phyloP scores from a whole-genome alignment of 805 yeast genomes.

The Pichia cabralensis region DNA sequence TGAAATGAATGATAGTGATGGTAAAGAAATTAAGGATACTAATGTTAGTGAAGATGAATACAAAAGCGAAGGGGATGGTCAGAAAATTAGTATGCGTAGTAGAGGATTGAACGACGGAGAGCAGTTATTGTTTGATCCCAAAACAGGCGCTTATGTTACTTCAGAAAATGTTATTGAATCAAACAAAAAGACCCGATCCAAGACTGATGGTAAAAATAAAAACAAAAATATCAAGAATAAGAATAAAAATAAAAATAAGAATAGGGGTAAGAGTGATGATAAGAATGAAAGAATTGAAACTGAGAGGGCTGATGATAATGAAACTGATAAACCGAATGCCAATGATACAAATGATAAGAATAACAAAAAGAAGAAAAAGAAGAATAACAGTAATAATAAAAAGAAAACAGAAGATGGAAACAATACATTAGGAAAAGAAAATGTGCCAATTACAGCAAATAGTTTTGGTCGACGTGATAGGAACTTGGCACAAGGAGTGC shows the following conservation, averaged over 20 bases:
- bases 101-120: too few species aligned
- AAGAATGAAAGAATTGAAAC: not conserved
- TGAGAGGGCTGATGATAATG: not conserved
- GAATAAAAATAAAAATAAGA: constrained; percentile 24
- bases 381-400: not conserved
- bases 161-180: too few species aligned
- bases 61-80: too few species aligned
- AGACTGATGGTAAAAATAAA: not conserved
- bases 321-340: constrained; percentile 12
- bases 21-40: constrained; percentile 24
- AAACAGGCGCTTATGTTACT: too few species aligned
- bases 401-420: not conserved
- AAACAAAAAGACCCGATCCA: too few species aligned
- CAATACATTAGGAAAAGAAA: too few species aligned
- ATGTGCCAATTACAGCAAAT: too few species aligned
- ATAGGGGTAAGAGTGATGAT: not conserved
- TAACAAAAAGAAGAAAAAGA: not conserved
- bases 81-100: too few species aligned
- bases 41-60: not conserved
- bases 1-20: not conserved
- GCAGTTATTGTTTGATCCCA: too few species aligned
- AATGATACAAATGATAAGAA: constrained; percentile 23
- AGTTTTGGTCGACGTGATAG: too few species aligned
- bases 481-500: too few species aligned
- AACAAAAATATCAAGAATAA: not conserved